Evolutionary conservation across 208 protist genomes (phyloP).

Genomic region (Crithidia expoeki): DNA sequence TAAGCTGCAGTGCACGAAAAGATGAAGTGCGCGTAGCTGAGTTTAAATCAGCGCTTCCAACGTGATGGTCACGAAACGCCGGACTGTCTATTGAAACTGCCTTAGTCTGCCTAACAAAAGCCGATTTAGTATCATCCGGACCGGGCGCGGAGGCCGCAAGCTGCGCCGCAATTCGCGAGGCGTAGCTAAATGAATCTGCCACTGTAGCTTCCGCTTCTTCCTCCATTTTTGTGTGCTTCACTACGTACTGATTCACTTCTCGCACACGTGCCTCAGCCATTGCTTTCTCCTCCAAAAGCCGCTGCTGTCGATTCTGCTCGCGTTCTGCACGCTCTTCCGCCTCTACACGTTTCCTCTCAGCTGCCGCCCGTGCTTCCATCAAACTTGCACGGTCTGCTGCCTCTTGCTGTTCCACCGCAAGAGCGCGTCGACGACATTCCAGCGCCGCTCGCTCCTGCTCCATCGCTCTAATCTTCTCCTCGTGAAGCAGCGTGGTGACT

Average conservation of each 20-base stretch:
- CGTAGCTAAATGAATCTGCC: constrained; percentile 30
- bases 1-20: background rate
- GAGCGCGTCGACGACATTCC: constrained; percentile 29
- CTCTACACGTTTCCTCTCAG: constrained; percentile 39
- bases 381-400: constrained; percentile 49
- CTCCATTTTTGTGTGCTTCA: constrained; percentile 21
- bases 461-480: constrained; percentile 44
- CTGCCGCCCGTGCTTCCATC: constrained; percentile 22
- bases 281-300: constrained; percentile 2
- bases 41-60: background rate
- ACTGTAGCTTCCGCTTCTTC: constrained; percentile 22
- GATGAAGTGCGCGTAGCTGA: background rate
- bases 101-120: background rate
- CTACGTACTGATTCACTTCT: constrained; percentile 35
- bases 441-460: constrained; percentile 39
- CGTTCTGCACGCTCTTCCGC: constrained; percentile 15
- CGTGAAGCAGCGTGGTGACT: constrained; percentile 29
- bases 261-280: constrained; percentile 23
- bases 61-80: constrained; percentile 21
- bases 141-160: constrained; percentile 21
- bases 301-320: constrained; percentile 6
- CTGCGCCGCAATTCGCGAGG: constrained; percentile 23
- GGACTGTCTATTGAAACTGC: background rate
- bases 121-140: background rate
- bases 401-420: constrained; percentile 36